Conservation (phyloP, 371 early-diverging fungal genomes). For the Mucor mucedo region DNA sequence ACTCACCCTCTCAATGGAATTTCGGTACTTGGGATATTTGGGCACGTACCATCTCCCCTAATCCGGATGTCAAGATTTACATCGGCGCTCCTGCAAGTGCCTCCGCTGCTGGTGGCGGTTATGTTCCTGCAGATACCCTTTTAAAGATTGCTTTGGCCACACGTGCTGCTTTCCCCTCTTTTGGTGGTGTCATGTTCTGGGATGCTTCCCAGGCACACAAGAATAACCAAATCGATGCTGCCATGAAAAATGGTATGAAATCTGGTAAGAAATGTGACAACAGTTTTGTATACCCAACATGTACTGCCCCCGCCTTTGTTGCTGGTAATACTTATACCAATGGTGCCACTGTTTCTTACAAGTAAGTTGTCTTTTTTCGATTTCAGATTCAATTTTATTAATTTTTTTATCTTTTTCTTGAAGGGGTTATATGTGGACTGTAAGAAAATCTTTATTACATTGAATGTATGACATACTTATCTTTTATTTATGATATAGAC, state of each 20-base stretch:
- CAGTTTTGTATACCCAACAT: constrained; percentile 30
- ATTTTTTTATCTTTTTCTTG: constrained; percentile 3
- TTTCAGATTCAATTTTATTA: neutral
- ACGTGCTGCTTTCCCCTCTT: constrained; percentile 46
- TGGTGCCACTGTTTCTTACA: constrained; percentile 52
- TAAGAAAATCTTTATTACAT: constrained; percentile 17
- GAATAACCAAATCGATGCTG: constrained; percentile 37
- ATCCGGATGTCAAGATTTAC: constrained; percentile 62
- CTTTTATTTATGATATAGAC: constrained; percentile 27
- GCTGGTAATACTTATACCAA: constrained; percentile 42
- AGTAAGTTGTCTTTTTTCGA: constrained; percentile 34
- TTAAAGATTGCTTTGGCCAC: constrained; percentile 32
- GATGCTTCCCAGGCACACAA: constrained; percentile 54
- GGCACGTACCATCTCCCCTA: constrained; percentile 62
- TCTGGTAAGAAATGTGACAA: constrained; percentile 31
- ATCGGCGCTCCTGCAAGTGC: constrained; percentile 67
- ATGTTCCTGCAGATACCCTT: constrained; percentile 42
- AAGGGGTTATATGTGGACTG: constrained; percentile 46
- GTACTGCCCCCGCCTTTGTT: constrained; percentile 46
- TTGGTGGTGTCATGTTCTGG: constrained; percentile 75
- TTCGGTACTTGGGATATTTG: constrained; percentile 69
- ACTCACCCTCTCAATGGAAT: constrained; percentile 46
- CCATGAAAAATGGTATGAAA: constrained; percentile 30
- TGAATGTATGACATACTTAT: no score
- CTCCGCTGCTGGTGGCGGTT: constrained; percentile 64